These are phyloP conservation scores for Sungouiozyma intestinalis DNA, from an alignment of 805 yeast species.

Conservation along the genomic window DNA sequence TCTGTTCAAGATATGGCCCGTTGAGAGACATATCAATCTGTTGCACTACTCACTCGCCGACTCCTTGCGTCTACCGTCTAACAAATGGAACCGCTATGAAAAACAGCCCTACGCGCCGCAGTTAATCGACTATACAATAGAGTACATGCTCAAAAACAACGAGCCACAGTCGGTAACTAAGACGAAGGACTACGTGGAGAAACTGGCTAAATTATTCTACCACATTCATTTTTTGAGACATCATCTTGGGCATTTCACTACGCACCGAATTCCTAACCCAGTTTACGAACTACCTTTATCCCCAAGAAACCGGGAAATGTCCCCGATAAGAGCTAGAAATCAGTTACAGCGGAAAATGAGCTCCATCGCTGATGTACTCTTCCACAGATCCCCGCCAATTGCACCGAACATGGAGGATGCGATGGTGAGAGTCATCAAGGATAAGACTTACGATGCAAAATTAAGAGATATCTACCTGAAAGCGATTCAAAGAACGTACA, in stretches of 20 bases:
- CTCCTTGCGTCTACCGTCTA: background rate
- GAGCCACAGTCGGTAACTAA: background rate
- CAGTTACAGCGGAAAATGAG: background rate
- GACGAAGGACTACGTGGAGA: background rate
- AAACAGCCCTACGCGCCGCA: background rate
- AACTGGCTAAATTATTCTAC: background rate
- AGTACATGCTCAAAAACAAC: background rate
- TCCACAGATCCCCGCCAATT: background rate
- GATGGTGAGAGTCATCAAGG: background rate
- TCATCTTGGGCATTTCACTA: background rate
- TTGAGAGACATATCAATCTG: constrained; percentile 2
- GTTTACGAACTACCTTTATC: background rate
- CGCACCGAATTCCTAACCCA: background rate
- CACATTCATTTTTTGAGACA: constrained; percentile 1
- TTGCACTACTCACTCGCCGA: background rate
- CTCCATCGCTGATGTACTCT: background rate
- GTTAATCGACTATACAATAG: background rate
- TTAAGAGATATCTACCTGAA: background rate
- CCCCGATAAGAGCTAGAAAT: background rate
- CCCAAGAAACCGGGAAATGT: background rate
- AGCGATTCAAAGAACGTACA: background rate
- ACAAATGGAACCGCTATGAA: background rate
- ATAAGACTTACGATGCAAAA: background rate
- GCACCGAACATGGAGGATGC: background rate
- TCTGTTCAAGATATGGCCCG: constrained; percentile 6